Evolutionary conservation across 2,329 filamentous ascomycete species (phyloP).

Genomic region (Cercospora zeae-maydis): DNA sequence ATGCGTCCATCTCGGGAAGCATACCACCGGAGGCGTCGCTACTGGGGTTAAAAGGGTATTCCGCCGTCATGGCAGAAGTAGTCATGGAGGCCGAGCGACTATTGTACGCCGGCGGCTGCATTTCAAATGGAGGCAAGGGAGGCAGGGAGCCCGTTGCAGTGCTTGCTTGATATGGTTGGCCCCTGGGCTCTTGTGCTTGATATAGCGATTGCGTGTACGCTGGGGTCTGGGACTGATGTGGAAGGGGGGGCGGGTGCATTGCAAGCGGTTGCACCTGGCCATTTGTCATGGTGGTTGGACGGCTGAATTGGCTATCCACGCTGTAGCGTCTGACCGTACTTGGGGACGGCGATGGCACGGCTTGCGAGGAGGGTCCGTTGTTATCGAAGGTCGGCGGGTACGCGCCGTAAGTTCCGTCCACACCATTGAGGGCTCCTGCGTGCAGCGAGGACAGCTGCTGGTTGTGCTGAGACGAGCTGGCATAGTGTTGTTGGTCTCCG

Average conservation of each 20-base stretch:
- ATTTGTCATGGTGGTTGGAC: constrained; percentile 17
- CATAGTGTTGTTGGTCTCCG: constrained; percentile 13
- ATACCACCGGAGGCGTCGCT: constrained; percentile 26
- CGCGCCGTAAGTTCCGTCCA: constrained; percentile 13
- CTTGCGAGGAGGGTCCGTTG: constrained; percentile 5
- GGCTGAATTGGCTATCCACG: constrained; percentile 22
- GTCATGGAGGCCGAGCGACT: constrained; percentile 24
- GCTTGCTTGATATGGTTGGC: constrained; percentile 25
- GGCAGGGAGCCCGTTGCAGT: constrained; percentile 20
- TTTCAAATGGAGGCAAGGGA: constrained; percentile 29
- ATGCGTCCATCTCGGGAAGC: constrained; percentile 33
- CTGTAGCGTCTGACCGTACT: constrained; percentile 24
- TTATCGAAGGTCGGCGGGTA: constrained; percentile 15
- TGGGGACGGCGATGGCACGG: constrained; percentile 18
- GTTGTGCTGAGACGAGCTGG: constrained; percentile 8
- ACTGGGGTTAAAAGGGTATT: constrained; percentile 24
- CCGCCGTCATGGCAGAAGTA: constrained; percentile 21
- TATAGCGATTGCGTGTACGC: constrained; percentile 27
- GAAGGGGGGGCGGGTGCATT: constrained; percentile 32
- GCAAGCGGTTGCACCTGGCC: constrained; percentile 20
- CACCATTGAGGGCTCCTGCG: background rate
- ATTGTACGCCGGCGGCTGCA: constrained; percentile 16
- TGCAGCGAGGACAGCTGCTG: constrained; percentile 20
- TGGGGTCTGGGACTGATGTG: constrained; percentile 19
- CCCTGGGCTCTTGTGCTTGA: constrained; percentile 17